phyloP scores from a whole-genome alignment of 2,329 filamentous ascomycete genomes.

The Botrytis fabae region DNA sequence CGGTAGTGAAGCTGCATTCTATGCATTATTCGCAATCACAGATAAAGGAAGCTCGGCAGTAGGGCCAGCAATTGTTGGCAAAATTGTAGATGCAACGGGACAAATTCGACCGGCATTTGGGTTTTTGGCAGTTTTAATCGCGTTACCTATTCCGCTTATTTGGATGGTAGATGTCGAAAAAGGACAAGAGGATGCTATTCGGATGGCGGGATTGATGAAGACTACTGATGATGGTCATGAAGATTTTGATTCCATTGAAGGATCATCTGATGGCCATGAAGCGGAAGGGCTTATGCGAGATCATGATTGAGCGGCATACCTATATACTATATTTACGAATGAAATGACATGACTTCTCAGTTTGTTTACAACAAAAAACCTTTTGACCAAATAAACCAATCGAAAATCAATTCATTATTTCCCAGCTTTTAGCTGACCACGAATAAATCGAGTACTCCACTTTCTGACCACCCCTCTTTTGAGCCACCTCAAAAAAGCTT shows the following conservation, averaged over 20 bases:
- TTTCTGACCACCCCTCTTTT: too few species aligned
- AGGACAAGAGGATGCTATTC: conserved; percentile 67
- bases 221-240: conserved; percentile 37
- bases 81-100: conserved; percentile 82
- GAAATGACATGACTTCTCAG: not conserved
- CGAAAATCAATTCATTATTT: not conserved
- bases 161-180: conserved; percentile 82
- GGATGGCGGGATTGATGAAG: conserved; percentile 61
- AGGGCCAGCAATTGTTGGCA: conserved; percentile 88
- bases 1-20: conserved; percentile 93
- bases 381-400: not conserved
- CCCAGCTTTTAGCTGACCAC: not conserved
- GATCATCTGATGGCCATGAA: conserved; percentile 19
- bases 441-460: too few species aligned
- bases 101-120: conserved; percentile 86
- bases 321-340: not conserved
- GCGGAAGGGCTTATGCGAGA: conserved; percentile 21
- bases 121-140: conserved; percentile 85
- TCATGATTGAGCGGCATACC: conserved; percentile 8
- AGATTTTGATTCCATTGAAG: conserved; percentile 18
- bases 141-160: conserved; percentile 80
- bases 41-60: conserved; percentile 96
- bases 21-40: conserved; percentile 66
- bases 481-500: too few species aligned
- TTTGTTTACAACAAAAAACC: not conserved